Evolutionary conservation across 2,329 filamentous ascomycete species (phyloP).

Genomic region (Alternaria alternata): DNA sequence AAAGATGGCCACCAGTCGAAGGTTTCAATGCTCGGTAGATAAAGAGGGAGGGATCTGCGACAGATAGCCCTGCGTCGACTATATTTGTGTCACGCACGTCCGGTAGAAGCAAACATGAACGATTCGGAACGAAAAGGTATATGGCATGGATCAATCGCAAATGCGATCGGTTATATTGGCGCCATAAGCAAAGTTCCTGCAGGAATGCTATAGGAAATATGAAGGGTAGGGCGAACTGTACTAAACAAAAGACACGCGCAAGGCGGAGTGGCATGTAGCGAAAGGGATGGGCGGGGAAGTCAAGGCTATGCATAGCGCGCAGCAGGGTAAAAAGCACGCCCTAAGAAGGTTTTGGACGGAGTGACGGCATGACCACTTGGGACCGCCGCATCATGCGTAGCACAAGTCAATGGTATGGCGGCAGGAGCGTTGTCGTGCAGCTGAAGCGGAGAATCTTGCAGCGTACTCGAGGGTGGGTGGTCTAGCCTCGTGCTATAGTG

Average conservation of each 20-base stretch:
- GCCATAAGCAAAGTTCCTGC: constrained; percentile 18
- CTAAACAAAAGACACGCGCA: constrained; percentile 9
- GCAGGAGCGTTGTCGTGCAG: constrained; percentile 33
- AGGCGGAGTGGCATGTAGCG: neutral
- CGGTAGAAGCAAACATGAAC: constrained; percentile 24
- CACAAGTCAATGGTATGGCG: constrained; percentile 31
- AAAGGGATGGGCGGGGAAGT: constrained; percentile 12
- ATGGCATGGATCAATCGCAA: constrained; percentile 7
- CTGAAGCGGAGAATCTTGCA: constrained; percentile 25
- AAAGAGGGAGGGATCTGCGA: neutral
- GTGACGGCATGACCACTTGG: constrained; percentile 31
- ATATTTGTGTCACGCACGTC: constrained; percentile 18
- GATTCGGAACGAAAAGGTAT: constrained; percentile 12
- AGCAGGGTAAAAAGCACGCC: constrained; percentile 1
- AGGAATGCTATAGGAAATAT: constrained; percentile 1
- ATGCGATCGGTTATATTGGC: constrained; percentile 13
- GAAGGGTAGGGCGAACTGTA: constrained; percentile 13
- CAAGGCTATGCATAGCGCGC: constrained; percentile 5
- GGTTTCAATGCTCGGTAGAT: constrained; percentile 13
- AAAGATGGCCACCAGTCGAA: constrained; percentile 3
- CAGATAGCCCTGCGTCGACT: constrained; percentile 5
- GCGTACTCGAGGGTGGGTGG: constrained; percentile 21
- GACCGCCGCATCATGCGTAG: constrained; percentile 19
- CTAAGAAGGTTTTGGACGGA: constrained; percentile 13
- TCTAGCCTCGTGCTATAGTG: constrained; percentile 29